Evolutionary conservation across 139 green algal genomes (phyloP).

Genomic region (Asterochloris sp.): DNA sequence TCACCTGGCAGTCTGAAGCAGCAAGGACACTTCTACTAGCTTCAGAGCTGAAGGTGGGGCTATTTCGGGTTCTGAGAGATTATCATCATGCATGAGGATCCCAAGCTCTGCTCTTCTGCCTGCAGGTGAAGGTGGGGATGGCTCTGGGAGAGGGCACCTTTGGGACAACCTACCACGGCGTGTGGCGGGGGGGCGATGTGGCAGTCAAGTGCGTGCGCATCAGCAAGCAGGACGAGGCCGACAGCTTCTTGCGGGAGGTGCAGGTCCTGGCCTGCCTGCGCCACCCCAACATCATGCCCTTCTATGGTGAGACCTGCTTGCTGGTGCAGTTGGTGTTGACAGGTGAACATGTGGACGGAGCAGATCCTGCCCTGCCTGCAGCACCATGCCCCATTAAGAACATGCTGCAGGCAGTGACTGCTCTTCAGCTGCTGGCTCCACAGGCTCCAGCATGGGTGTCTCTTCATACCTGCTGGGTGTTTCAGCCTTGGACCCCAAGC

Average conservation of each 20-base stretch:
- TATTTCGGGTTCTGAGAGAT: not conserved
- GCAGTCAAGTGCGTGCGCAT: conserved; percentile 66
- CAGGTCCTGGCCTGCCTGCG: conserved; percentile 43
- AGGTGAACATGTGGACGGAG: no score
- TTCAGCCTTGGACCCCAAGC: no score
- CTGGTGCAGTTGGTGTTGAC: no score
- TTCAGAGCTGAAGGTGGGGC: not conserved
- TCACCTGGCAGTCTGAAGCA: not conserved
- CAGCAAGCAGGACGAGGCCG: conserved; percentile 39
- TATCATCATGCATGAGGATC: no score
- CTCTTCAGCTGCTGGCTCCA: no score
- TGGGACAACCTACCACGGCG: conserved; percentile 65
- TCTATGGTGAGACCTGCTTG: conserved; percentile 31
- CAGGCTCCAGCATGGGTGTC: no score
- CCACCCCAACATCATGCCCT: conserved; percentile 72
- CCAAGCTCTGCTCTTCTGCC: no score
- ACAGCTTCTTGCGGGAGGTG: conserved; percentile 77
- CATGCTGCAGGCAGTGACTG: no score
- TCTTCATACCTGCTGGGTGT: no score
- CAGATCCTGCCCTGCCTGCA: no score
- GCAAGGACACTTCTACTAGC: not conserved
- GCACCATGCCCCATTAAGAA: no score
- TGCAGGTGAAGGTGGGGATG: conserved; percentile 52
- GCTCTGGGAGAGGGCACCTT: conserved; percentile 72
- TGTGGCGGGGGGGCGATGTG: conserved; percentile 62